A percentile compares a stretch with the other conserved stretches of the same genome.
Conservation (phyloP, 805 yeast genomes). For the Hanseniaspora meyeri region DNA sequence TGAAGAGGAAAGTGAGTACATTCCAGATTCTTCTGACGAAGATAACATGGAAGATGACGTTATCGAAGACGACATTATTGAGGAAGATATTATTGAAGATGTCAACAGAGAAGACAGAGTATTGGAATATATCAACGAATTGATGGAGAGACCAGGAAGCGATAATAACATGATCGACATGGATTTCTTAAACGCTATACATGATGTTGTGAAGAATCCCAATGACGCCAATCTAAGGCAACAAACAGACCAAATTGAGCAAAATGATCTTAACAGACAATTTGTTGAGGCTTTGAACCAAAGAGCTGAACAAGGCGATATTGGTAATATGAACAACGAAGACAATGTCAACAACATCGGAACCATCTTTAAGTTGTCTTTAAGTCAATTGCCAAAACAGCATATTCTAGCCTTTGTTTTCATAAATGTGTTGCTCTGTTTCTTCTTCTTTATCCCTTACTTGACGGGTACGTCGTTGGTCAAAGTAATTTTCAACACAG, state of each 20-base stretch:
- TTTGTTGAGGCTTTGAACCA: conserved; percentile 26
- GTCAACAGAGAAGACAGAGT: neutral
- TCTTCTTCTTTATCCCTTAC: conserved; percentile 6
- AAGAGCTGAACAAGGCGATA: conserved; percentile 11
- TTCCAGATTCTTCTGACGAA: neutral
- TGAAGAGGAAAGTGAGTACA: conserved; percentile 15
- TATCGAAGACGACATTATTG: neutral
- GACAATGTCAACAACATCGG: conserved; percentile 17
- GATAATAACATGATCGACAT: neutral
- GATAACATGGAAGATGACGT: neutral
- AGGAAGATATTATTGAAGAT: neutral
- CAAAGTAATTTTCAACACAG: neutral
- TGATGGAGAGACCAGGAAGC: neutral
- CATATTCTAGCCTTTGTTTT: neutral
- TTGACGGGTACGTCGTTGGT: conserved; percentile 1
- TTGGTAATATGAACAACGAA: conserved; percentile 12
- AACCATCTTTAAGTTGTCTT: neutral
- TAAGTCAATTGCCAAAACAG: conserved; percentile 6
- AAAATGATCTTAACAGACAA: conserved; percentile 17
- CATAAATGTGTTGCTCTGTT: neutral
- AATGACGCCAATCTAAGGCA: neutral
- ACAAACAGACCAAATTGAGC: conserved; percentile 13
- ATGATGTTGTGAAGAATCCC: neutral
- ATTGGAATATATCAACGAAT: neutral
- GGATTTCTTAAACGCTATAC: neutral